Conservation (phyloP, 495 filamentous ascomycete genomes). For the Annulohypoxylon nitens region DNA sequence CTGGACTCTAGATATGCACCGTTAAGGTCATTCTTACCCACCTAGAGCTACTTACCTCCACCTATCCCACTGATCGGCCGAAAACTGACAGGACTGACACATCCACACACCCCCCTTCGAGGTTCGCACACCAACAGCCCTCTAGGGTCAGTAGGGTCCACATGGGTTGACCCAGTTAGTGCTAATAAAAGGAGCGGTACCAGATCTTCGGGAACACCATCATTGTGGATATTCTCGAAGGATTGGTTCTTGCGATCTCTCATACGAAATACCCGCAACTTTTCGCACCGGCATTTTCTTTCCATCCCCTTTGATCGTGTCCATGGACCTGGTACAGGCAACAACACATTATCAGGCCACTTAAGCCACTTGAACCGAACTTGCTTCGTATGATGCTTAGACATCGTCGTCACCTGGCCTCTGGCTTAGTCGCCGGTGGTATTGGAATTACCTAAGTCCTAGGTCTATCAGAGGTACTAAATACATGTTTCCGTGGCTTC, state of each 20-base stretch:
- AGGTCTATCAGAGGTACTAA: background rate
- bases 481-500: background rate
- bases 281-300: conserved; percentile 27
- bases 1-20: conserved; percentile 15
- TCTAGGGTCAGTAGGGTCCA: conserved; percentile 23
- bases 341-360: conserved; percentile 14
- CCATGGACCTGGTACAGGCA: conserved; percentile 15
- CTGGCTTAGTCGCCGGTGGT: background rate
- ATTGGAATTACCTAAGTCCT: background rate
- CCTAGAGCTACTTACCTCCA: too few species aligned
- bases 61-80: conserved; percentile 23
- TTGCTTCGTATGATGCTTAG: background rate
- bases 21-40: conserved; percentile 9
- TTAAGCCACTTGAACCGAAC: conserved; percentile 4
- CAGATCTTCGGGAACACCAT: conserved; percentile 52
- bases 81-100: conserved; percentile 32
- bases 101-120: conserved; percentile 6
- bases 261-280: conserved; percentile 36
- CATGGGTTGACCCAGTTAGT: conserved; percentile 44
- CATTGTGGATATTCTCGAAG: conserved; percentile 22
- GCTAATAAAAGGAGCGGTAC: conserved; percentile 50
- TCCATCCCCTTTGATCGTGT: background rate
- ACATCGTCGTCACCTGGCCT: background rate
- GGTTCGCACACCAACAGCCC: conserved; percentile 38
- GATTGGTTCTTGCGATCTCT: conserved; percentile 39